phyloP scores from a whole-genome alignment of 441 rosid genomes.

The Metrosideros polymorpha region DNA sequence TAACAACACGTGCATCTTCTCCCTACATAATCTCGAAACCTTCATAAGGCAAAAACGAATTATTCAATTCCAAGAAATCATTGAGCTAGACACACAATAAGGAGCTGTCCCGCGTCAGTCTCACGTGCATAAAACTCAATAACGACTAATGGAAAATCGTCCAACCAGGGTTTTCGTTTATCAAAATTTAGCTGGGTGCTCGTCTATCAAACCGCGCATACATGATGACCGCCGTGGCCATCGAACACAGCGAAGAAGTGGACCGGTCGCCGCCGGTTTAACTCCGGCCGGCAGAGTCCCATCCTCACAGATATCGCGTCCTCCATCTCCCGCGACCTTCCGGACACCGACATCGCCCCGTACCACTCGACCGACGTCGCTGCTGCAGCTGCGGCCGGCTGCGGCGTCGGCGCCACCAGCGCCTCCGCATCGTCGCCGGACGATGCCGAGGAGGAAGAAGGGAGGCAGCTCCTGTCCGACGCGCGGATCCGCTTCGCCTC shows the following conservation, averaged over 20 bases:
- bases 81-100: background rate
- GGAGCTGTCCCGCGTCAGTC: background rate
- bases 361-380: constrained; percentile 22
- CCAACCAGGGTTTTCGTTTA: background rate
- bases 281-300: constrained; percentile 37
- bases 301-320: constrained; percentile 41
- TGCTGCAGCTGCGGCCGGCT: background rate
- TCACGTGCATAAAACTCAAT: background rate
- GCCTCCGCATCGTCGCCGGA: constrained; percentile 3
- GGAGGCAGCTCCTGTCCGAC: constrained; percentile 10
- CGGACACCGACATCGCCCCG: constrained; percentile 55
- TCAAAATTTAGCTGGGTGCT: background rate
- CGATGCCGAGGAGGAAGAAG: background rate
- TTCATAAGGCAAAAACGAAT: constrained; percentile 7
- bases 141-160: background rate
- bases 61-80: background rate
- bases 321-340: constrained; percentile 74
- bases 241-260: constrained; percentile 57
- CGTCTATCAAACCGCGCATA: background rate
- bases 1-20: constrained; percentile 52
- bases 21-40: constrained; percentile 68
- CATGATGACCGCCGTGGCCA: constrained; percentile 53
- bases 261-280: constrained; percentile 29
- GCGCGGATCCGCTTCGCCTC: constrained; percentile 20
- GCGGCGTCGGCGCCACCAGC: background rate